Evolutionary conservation across 1,284 basidiomycete genomes (phyloP), one percentile per base, ranked within the genome.

Genomic region (Heterobasidion parviporum): DNA sequence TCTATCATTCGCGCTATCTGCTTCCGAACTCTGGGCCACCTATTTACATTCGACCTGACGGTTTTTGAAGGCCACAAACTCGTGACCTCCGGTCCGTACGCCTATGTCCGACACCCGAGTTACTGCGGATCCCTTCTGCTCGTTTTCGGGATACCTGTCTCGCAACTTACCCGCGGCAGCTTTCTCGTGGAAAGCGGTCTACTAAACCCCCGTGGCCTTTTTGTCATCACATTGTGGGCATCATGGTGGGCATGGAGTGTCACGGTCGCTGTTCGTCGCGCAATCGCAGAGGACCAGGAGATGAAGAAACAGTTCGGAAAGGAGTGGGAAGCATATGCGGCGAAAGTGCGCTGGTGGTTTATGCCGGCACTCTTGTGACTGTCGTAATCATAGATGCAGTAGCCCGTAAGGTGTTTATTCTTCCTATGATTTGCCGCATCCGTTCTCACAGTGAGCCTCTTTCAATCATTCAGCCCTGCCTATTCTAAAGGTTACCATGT

Each of bases 11-110:
- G 74, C 36, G 54, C 70, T 49, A 62, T 59, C 15, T 76, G 75
- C 60, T 76, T 72, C 67, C 66, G 61, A 52, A 66, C 68, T 53
- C 72, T 76, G 36, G 83, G 82, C 1, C 65, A 72, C 6, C 69
- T 83, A 56, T 85, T 85, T 70, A 85, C 82, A 0, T 85, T 83
- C 65, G 81, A 83, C 60, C 74, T 85, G 57, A 79, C 80, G 51
- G 69, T 84, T 50, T 74, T 78, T 59, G 77, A 79, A 2, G 65
- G 70, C n/a, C 83, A 84, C 67, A 73, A 67, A 44, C 74, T 85
- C 56, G 70, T 85, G 62, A 83, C 79, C 0, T 68, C 66, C 14
- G 75, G 82, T 6, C 78, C 76, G 57, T 85, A 85, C 64, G 61
- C 68, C 12, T 72, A 76, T 57, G 80, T 83, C 50, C 78, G 70